A percentile compares a stretch with the other conserved stretches of the same genome.
These are phyloP conservation scores for Pholiota microspora DNA, from an alignment of 768 basidiomycete genomes.

Conservation along the genomic window DNA sequence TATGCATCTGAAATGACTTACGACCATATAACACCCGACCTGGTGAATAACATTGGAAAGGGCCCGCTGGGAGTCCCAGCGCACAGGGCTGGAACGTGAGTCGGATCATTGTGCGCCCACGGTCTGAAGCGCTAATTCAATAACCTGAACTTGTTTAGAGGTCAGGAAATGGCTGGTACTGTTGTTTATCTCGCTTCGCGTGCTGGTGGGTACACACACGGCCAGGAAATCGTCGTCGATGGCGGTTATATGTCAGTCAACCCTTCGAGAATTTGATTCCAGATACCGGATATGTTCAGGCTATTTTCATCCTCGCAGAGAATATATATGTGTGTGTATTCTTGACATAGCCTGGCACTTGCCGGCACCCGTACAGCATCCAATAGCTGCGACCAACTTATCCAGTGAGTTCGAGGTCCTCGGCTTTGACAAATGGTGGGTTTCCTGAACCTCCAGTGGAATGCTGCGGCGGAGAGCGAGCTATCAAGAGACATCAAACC, in stretches of 20 bases:
- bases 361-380: too few species aligned
- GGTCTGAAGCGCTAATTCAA: background rate
- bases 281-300: background rate
- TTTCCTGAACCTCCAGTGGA: too few species aligned
- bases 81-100: slow-evolving; percentile 64
- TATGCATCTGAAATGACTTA: slow-evolving; percentile 76
- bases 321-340: too few species aligned
- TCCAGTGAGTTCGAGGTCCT: too few species aligned
- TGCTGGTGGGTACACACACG: slow-evolving; percentile 73
- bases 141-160: slow-evolving; percentile 33
- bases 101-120: slow-evolving; percentile 14
- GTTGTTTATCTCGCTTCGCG: slow-evolving; percentile 72
- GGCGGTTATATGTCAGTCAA: slow-evolving; percentile 76
- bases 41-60: slow-evolving; percentile 55
- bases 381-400: too few species aligned
- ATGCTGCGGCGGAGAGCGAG: too few species aligned
- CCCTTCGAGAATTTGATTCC: slow-evolving; percentile 39
- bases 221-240: slow-evolving; percentile 77
- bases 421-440: too few species aligned
- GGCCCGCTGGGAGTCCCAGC: slow-evolving; percentile 63
- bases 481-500: too few species aligned
- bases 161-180: slow-evolving; percentile 74
- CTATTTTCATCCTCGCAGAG: background rate
- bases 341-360: too few species aligned
- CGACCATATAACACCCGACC: slow-evolving; percentile 43